Conservation (phyloP, 2,329 filamentous ascomycete species). For the Arthrocladium fulminans region DNA sequence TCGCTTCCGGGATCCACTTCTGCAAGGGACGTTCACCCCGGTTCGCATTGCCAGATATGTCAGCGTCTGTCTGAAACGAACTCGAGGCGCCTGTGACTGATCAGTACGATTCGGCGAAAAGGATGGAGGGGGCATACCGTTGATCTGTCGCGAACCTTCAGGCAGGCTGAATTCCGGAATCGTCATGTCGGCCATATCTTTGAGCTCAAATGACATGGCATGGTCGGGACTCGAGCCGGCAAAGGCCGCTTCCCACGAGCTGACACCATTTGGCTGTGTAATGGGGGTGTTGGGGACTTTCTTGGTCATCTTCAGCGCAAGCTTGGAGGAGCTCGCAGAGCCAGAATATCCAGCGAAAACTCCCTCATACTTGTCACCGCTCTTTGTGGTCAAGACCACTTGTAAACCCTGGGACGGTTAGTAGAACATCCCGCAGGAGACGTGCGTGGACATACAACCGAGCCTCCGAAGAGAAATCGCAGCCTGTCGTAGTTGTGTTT, state of each 20-base stretch:
- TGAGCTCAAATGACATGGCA: slow-evolving; percentile 52
- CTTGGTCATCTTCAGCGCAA: slow-evolving; percentile 59
- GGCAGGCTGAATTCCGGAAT: slow-evolving; percentile 46
- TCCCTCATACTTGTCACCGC: slow-evolving; percentile 53
- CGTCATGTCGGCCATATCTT: slow-evolving; percentile 50
- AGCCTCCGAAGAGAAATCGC: slow-evolving; percentile 49
- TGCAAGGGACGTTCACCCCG: slow-evolving; percentile 68
- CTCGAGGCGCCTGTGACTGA: slow-evolving; percentile 49
- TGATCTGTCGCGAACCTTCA: slow-evolving; percentile 45
- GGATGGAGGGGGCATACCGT: slow-evolving; percentile 42
- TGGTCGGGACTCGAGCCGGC: slow-evolving; percentile 38
- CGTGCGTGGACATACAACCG: slow-evolving; percentile 44
- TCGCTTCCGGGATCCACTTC: slow-evolving; percentile 65
- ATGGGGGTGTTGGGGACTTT: slow-evolving; percentile 34
- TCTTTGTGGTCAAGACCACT: slow-evolving; percentile 49
- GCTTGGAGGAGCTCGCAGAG: slow-evolving; percentile 44
- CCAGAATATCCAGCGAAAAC: slow-evolving; percentile 51
- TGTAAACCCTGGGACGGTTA: slow-evolving; percentile 42
- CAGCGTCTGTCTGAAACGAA: slow-evolving; percentile 75
- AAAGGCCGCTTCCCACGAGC: slow-evolving; percentile 31
- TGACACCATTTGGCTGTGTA: slow-evolving; percentile 34
- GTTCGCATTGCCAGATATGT: slow-evolving; percentile 68
- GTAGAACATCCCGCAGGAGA: background rate
- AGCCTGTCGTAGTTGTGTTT: slow-evolving; percentile 53
- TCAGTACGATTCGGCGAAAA: slow-evolving; percentile 8